These are phyloP conservation scores for Dactylellina sp. DNA, from an alignment of 2,329 filamentous ascomycete species.

Conservation along the genomic window DNA sequence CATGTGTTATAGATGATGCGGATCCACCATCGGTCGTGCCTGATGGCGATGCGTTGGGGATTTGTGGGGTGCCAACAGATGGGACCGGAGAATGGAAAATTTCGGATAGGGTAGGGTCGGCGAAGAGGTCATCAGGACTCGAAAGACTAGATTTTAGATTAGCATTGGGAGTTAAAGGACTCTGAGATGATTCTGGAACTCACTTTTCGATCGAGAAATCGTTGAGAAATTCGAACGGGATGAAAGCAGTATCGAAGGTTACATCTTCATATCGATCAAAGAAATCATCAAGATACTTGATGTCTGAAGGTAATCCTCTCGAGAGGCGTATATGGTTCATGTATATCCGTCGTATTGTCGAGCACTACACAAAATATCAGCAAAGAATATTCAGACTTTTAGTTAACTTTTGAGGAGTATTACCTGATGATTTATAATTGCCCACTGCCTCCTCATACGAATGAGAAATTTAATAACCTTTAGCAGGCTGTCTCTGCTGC, in stretches of 20 bases:
- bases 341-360: constrained; percentile 54
- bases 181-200: not conserved
- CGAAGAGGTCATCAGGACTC: constrained; percentile 54
- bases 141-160: constrained; percentile 32
- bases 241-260: constrained; percentile 53
- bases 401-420: not conserved
- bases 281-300: constrained; percentile 58
- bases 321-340: constrained; percentile 58
- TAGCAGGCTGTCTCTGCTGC: constrained; percentile 43
- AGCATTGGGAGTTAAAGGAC: not conserved
- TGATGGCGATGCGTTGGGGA: constrained; percentile 50
- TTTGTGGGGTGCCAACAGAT: constrained; percentile 54
- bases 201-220: constrained; percentile 56
- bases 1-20: constrained; percentile 47
- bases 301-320: constrained; percentile 58
- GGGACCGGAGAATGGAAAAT: constrained; percentile 55
- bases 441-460: constrained; percentile 54
- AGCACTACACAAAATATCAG: constrained; percentile 32
- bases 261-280: constrained; percentile 55
- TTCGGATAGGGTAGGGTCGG: constrained; percentile 54
- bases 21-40: constrained; percentile 53
- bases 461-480: constrained; percentile 53
- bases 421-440: constrained; percentile 56
- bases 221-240: constrained; percentile 53
- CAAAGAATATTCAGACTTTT: not conserved